A percentile compares a stretch with the other conserved stretches of the same genome.
phyloP scores from a whole-genome alignment of 2,329 filamentous ascomycete species.

The Exophiala bonariae region DNA sequence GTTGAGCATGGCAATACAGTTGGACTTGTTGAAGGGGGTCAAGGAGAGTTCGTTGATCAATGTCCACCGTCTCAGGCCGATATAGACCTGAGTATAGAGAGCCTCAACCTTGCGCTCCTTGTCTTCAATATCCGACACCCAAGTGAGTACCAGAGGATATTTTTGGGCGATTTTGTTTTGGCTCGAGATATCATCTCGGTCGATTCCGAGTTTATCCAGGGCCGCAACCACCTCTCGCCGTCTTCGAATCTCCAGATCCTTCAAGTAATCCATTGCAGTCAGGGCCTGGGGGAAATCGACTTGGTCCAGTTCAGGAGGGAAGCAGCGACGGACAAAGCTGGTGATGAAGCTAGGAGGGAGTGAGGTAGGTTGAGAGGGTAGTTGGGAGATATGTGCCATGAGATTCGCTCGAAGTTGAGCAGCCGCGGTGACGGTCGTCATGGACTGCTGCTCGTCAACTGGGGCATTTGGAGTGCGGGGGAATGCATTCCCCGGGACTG shows the following conservation, averaged over 20 bases:
- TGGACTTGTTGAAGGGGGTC: constrained; percentile 63
- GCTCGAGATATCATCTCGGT: constrained; percentile 48
- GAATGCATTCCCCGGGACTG: constrained; percentile 34
- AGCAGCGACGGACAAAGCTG: constrained; percentile 61
- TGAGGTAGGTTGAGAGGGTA: constrained; percentile 61
- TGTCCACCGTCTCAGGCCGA: constrained; percentile 64
- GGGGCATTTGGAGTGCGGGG: constrained; percentile 14
- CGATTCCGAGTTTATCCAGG: constrained; percentile 57
- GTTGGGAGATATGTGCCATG: constrained; percentile 55
- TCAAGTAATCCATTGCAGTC: constrained; percentile 66
- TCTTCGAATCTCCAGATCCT: constrained; percentile 61
- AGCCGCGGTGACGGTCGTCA: constrained; percentile 33
- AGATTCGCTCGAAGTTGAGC: constrained; percentile 44
- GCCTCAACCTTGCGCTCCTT: constrained; percentile 54
- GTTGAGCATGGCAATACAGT: constrained; percentile 68
- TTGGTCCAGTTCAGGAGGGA: constrained; percentile 54
- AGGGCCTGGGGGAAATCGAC: constrained; percentile 68
- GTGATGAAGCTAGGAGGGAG: constrained; percentile 64
- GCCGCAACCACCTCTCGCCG: constrained; percentile 58
- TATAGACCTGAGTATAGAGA: constrained; percentile 62
- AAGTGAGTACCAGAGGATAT: constrained; percentile 56
- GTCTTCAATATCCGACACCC: constrained; percentile 54
- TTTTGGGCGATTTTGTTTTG: constrained; percentile 50
- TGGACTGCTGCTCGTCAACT: constrained; percentile 26
- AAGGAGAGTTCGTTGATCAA: constrained; percentile 66